These are phyloP conservation scores for Tolypocladium nubicola DNA, from an alignment of 2,329 filamentous ascomycete species.

Conservation along the genomic window DNA sequence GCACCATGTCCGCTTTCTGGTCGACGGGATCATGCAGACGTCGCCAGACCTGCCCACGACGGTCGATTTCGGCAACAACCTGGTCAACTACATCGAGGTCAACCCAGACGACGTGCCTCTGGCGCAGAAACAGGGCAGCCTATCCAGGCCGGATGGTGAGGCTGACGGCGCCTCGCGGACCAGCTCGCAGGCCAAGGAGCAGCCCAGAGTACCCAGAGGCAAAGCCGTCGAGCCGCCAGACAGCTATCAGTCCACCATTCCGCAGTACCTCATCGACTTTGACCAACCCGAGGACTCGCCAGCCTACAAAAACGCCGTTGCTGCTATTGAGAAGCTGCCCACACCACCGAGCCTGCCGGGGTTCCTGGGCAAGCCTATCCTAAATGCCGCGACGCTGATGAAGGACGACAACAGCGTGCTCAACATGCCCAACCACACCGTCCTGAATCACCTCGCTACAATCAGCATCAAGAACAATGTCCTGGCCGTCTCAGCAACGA, in stretches of 20 bases:
- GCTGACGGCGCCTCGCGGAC: slow-evolving; percentile 1
- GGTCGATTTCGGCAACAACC: slow-evolving; percentile 93
- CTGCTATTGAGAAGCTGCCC: slow-evolving; percentile 68
- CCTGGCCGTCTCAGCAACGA: slow-evolving; percentile 89
- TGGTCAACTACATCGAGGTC: slow-evolving; percentile 98
- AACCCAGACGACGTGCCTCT: slow-evolving; percentile 58
- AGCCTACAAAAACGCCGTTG: slow-evolving; percentile 62
- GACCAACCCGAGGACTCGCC: slow-evolving; percentile 74
- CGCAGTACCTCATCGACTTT: slow-evolving; percentile 75
- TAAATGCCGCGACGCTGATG: slow-evolving; percentile 83
- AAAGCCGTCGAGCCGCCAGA: slow-evolving; percentile 45
- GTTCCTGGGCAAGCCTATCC: slow-evolving; percentile 86
- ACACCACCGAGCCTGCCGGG: slow-evolving; percentile 77
- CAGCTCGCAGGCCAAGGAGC: slow-evolving; percentile 24
- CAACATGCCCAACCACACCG: slow-evolving; percentile 93
- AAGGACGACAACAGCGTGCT: slow-evolving; percentile 98
- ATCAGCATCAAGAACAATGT: slow-evolving; percentile 98
- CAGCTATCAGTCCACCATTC: slow-evolving; percentile 64
- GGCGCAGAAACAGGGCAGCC: slow-evolving; percentile 13
- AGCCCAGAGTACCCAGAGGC: slow-evolving; percentile 34
- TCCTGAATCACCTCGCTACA: slow-evolving; percentile 90
- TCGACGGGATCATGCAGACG: slow-evolving; percentile 87
- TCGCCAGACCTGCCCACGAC: slow-evolving; percentile 83
- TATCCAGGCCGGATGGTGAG: slow-evolving; percentile 6
- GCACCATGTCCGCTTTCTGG: slow-evolving; percentile 92